A percentile compares a stretch with the other conserved stretches of the same genome.
Conservation (phyloP, 2,329 filamentous ascomycete genomes). For the Arthrobotrys entomopaga region DNA sequence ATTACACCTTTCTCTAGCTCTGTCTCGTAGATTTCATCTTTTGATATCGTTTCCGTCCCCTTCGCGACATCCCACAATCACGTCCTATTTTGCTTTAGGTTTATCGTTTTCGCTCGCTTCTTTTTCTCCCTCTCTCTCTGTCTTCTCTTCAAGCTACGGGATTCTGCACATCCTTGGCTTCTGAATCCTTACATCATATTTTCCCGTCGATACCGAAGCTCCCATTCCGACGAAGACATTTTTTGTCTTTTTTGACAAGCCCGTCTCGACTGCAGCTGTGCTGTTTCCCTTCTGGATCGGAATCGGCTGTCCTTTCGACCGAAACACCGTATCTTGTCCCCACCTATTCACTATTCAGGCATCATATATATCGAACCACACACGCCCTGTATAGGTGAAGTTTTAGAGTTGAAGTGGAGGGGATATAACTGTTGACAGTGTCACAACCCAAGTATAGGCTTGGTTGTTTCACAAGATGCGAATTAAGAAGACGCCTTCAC, state of each 20-base stretch:
- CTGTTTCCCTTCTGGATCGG: constrained; percentile 4
- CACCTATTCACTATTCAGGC: constrained; percentile 37
- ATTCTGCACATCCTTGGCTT: constrained; percentile 43
- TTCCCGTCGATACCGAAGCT: constrained; percentile 18
- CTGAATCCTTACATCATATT: constrained; percentile 31
- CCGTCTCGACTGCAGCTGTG: constrained; percentile 44
- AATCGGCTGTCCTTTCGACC: constrained; percentile 5
- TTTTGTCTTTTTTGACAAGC: constrained; percentile 4
- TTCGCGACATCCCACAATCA: constrained; percentile 7
- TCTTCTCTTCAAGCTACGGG: constrained; percentile 12
- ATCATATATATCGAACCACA: constrained; percentile 8
- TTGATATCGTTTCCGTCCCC: constrained; percentile 3
- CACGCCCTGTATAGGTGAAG: constrained; percentile 27
- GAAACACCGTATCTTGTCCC: background rate
- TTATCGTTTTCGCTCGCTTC: constrained; percentile 20
- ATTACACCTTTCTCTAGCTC: background rate
- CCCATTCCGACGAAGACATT: constrained; percentile 3
- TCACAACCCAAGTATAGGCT: constrained; percentile 52
- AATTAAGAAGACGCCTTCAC: constrained; percentile 69
- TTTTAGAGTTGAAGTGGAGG: constrained; percentile 49
- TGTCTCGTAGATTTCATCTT: background rate
- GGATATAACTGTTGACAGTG: constrained; percentile 41
- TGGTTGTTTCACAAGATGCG: constrained; percentile 61
- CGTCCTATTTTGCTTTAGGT: constrained; percentile 11
- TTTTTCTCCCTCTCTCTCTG: constrained; percentile 24